phyloP scores from a whole-genome alignment of 2,329 filamentous ascomycete species.

The Aquanectria penicillioides region DNA sequence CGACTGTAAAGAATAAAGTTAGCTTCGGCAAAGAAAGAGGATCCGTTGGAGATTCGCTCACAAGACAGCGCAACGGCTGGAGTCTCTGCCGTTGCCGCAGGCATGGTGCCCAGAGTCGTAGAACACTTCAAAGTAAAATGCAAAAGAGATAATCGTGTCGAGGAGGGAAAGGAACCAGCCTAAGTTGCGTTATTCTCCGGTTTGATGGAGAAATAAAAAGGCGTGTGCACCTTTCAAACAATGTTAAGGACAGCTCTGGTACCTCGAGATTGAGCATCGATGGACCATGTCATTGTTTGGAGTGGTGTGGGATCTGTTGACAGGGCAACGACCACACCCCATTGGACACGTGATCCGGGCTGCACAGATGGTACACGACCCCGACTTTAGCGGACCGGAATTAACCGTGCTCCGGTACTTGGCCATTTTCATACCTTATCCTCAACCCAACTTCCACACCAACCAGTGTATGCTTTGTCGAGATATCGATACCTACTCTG shows the following conservation, averaged over 20 bases:
- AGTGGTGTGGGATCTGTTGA: conserved; percentile 29
- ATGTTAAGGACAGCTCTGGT: conserved; percentile 25
- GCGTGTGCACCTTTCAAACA: conserved; percentile 25
- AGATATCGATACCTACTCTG: conserved; percentile 43
- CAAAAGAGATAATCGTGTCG: conserved; percentile 6
- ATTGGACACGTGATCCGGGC: conserved; percentile 42
- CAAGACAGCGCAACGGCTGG: conserved; percentile 76
- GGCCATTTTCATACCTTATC: conserved; percentile 48
- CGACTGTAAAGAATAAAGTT: conserved; percentile 68
- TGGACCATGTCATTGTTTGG: conserved; percentile 36
- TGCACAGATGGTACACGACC: conserved; percentile 10
- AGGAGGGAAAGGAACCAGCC: conserved; percentile 33
- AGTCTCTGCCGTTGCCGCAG: conserved; percentile 67
- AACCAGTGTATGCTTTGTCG: conserved; percentile 40
- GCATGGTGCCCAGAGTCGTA: conserved; percentile 58
- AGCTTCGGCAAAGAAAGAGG: background rate
- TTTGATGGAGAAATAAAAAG: conserved; percentile 31
- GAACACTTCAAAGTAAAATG: conserved; percentile 4
- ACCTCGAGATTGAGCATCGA: conserved; percentile 5
- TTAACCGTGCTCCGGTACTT: conserved; percentile 41
- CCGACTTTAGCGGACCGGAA: conserved; percentile 40
- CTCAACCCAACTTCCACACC: conserved; percentile 44
- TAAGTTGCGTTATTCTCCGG: conserved; percentile 30
- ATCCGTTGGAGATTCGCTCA: conserved; percentile 48
- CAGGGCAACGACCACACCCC: conserved; percentile 23